phyloP scores from a whole-genome alignment of 179 eudicot genomes.

The Corrigiola litoralis region DNA sequence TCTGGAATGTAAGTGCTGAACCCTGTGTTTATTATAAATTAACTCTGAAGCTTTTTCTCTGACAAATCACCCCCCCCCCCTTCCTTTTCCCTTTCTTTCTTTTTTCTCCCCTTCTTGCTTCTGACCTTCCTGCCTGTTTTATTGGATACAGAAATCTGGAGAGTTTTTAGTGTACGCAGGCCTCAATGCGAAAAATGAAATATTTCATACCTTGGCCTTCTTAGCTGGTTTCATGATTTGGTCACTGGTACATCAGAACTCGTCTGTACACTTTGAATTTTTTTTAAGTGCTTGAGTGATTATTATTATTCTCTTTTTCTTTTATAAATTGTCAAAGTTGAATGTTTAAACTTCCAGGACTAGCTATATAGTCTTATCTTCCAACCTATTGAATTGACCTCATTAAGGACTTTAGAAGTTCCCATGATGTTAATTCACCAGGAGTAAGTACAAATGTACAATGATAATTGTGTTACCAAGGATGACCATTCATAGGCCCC shows the following conservation, averaged over 20 bases:
- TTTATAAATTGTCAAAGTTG: neutral
- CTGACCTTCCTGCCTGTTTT: neutral
- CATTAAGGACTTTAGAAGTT: too few species aligned
- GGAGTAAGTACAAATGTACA: too few species aligned
- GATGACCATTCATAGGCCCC: too few species aligned
- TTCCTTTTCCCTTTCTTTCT: constrained; percentile 1
- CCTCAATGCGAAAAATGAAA: constrained; percentile 81
- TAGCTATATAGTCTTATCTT: too few species aligned
- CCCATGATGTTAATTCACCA: too few species aligned
- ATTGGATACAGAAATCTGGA: constrained; percentile 55
- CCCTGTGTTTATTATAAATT: constrained; percentile 6
- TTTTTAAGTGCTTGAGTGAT: too few species aligned
- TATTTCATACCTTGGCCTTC: constrained; percentile 79
- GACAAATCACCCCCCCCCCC: too few species aligned
- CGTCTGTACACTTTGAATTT: neutral
- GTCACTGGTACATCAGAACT: constrained; percentile 72
- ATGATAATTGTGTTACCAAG: too few species aligned
- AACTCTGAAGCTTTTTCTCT: too few species aligned
- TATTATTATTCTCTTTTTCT: neutral
- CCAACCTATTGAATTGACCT: too few species aligned
- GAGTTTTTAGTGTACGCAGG: constrained; percentile 52
- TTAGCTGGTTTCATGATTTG: constrained; percentile 89
- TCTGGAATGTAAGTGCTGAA: constrained; percentile 69
- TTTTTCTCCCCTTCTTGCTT: neutral
- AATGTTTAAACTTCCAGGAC: too few species aligned